These are phyloP conservation scores for Rhododendron mucronatum DNA, from an alignment of 148 eudicot genomes.

Conservation along the genomic window DNA sequence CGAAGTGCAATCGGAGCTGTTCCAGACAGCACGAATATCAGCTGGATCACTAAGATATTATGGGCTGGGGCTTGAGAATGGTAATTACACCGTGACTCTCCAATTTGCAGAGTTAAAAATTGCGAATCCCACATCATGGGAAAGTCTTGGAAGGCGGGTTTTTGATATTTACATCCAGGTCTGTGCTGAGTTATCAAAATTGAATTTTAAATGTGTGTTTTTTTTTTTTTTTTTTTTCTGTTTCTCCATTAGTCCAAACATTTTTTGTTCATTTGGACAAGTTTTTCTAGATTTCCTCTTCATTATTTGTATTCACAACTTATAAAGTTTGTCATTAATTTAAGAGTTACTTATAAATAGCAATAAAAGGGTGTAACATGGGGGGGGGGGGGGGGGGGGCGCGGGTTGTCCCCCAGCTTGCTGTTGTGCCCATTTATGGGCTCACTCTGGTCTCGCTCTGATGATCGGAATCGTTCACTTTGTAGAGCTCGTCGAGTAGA, in stretches of 20 bases:
- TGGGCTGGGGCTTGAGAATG: too few species aligned
- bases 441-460: too few species aligned
- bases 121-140: too few species aligned
- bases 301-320: not conserved
- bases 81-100: conserved; percentile 12
- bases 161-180: conserved; percentile 86
- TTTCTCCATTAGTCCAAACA: not conserved
- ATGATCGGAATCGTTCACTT: too few species aligned
- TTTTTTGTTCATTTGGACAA: not conserved
- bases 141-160: conserved; percentile 64
- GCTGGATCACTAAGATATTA: too few species aligned
- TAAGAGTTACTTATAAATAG: not conserved
- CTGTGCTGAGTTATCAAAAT: not conserved
- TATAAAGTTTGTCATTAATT: not conserved
- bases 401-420: too few species aligned
- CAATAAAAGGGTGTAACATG: not conserved
- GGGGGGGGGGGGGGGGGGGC: too few species aligned
- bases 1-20: too few species aligned
- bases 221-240: not conserved
- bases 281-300: not conserved
- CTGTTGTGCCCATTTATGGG: too few species aligned
- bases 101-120: conserved; percentile 56
- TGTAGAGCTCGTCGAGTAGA: too few species aligned
- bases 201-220: not conserved
- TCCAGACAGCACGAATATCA: too few species aligned